Conservation (phyloP, 2,329 filamentous ascomycete genomes). For the Grosmannia huntii region DNA sequence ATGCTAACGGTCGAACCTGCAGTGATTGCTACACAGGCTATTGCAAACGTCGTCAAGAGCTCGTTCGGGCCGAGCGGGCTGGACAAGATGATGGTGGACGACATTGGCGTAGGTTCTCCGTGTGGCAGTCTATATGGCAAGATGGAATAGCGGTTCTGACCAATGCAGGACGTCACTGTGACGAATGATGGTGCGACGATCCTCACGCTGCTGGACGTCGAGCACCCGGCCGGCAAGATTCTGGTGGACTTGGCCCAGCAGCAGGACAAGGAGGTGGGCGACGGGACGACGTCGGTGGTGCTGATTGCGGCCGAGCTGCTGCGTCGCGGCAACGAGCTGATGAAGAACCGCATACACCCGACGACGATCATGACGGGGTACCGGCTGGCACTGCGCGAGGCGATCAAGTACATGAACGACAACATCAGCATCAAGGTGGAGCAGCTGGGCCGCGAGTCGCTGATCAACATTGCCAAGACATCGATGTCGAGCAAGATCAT, state of each 20-base stretch:
- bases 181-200: slow-evolving; percentile 99
- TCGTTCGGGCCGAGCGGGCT: slow-evolving; percentile 94
- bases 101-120: slow-evolving; percentile 63
- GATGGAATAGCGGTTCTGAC: background rate
- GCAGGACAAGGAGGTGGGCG: slow-evolving; percentile 97
- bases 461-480: slow-evolving; percentile 92
- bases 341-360: slow-evolving; percentile 99
- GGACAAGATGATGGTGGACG: slow-evolving; percentile 99
- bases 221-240: slow-evolving; percentile 97
- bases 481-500: slow-evolving; percentile 99
- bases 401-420: slow-evolving; percentile 97
- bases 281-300: slow-evolving; percentile 95
- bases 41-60: slow-evolving; percentile 97
- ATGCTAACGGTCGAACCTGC: slow-evolving; percentile 1
- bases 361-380: slow-evolving; percentile 99
- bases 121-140: background rate
- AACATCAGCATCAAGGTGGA: slow-evolving; percentile 96
- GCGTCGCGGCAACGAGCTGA: slow-evolving; percentile 87
- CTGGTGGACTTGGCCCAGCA: slow-evolving; percentile 94
- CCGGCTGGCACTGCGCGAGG: slow-evolving; percentile 85
- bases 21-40: slow-evolving; percentile 92
- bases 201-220: slow-evolving; percentile 85
- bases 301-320: slow-evolving; percentile 93
- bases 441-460: slow-evolving; percentile 74
- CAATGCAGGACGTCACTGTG: slow-evolving; percentile 75